Conservation (phyloP, 2,329 filamentous ascomycete species). For the Furcasterigmium furcatum region DNA sequence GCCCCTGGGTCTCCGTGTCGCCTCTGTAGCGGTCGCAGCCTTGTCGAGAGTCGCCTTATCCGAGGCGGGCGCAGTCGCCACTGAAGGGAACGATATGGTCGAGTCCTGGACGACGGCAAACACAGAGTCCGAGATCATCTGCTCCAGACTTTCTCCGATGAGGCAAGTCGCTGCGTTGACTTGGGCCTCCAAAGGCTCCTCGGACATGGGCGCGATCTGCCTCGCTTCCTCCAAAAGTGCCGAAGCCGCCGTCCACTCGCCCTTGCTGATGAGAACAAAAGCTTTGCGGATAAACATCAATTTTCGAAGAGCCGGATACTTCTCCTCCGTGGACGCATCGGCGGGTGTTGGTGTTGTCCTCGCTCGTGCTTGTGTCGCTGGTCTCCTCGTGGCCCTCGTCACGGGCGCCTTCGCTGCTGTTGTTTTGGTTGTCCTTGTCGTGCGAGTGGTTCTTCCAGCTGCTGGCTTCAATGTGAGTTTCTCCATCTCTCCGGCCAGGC, state of each 20-base stretch:
- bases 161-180: slow-evolving; percentile 66
- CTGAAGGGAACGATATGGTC: slow-evolving; percentile 79
- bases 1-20: slow-evolving; percentile 22
- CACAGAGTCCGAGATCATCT: slow-evolving; percentile 76
- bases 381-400: slow-evolving; percentile 7
- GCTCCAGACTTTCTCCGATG: slow-evolving; percentile 64
- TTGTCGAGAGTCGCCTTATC: slow-evolving; percentile 36
- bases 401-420: slow-evolving; percentile 11
- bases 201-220: slow-evolving; percentile 35
- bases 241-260: slow-evolving; percentile 57
- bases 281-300: slow-evolving; percentile 39
- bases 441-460: slow-evolving; percentile 18
- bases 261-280: slow-evolving; percentile 41
- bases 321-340: slow-evolving; percentile 4
- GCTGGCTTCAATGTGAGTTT: slow-evolving; percentile 26
- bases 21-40: slow-evolving; percentile 29
- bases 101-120: slow-evolving; percentile 92
- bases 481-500: slow-evolving; percentile 31
- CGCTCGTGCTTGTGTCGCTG: slow-evolving; percentile 1
- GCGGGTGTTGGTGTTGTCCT: slow-evolving; percentile 11
- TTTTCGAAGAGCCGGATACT: slow-evolving; percentile 27
- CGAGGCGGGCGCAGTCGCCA: slow-evolving; percentile 38
- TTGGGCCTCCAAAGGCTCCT: slow-evolving; percentile 43
- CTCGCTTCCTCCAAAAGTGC: slow-evolving; percentile 49
- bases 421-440: slow-evolving; percentile 15